Evolutionary conservation across 2,329 filamentous ascomycete species (phyloP), one percentile per base, ranked within the genome.

Genomic region (Annulohypoxylon truncatum): DNA sequence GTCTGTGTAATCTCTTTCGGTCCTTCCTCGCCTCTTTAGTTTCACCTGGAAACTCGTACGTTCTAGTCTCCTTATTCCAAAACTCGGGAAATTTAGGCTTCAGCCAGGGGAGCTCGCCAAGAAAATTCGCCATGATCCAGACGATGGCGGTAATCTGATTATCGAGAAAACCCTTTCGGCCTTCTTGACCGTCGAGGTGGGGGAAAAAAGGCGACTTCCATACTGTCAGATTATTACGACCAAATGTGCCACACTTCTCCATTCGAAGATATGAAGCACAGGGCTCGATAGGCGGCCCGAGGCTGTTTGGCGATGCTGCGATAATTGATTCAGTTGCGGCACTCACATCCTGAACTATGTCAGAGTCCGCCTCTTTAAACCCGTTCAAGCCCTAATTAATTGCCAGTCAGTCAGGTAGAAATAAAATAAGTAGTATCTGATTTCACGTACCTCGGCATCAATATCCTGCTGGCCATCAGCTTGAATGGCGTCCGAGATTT

Each of bases 121-220:
- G 61, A 6, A 77, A 53, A 35, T 74, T 71, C 1, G 70, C 73
- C 3, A 76, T 56, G 9, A 76, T 67, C 74, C 74, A 77, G 6
- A 75, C 74, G n/a, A 77, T 71, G 2, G 65, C 73, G 1, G 74
- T 77, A 2, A 75, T 50, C 51, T 76, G 74, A 31, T 73, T 73
- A 22, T 73, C 71, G 1, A 76, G 55, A 3, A 76, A 61, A 7
- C 70, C 74, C 22, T 62, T 71, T 7, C 69, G 66, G 0, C 66
- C 72, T 1, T 71, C 59, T 20, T 42, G n/a, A 12, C 66, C 60
- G 24, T 74, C 69, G 2, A 76, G 58, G 0, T 9, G 54, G 1
- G 73, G 70, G 12, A 75, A 61, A 2, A 73, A 56, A 2, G 73
- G 72, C 2, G 74, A 74, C 29, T 20, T 70, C 71, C 72, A 76